Evolutionary conservation across 805 yeast genomes (phyloP), one percentile per base, ranked within the genome.

Genomic region (Wickerhamiella sorbophila): DNA sequence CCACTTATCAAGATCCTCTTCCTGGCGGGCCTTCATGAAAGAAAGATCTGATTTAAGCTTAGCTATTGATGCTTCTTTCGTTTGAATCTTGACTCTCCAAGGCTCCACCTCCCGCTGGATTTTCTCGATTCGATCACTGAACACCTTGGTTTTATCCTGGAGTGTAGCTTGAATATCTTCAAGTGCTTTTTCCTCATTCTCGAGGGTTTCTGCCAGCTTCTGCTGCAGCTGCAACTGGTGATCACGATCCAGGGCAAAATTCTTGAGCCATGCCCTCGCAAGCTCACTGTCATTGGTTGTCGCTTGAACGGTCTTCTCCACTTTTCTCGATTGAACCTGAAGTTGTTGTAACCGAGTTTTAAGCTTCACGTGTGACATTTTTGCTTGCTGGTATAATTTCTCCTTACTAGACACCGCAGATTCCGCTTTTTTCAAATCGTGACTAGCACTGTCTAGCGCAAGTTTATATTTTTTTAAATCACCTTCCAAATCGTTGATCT

Each of bases 91-190:
- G 21, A 71, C 77, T 45, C 74, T 75, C 87, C 93, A 85, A 0
- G 97, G 98, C 49, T 82, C 87, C 5, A 85, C 61, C 45, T 78
- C 67, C 5, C 66, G 68, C 55, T 83, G 87, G 32, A 76, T 61
- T 12, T 54, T 51, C 49, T 74, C 80, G 40, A 87, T 79, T 52
- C 81, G 71, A 6, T 67, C 70, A 1, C 87, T 73, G 42, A 79
- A 69, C 2, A 63, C 75, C 9, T 75, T 69, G 0, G 97, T 88
- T 55, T 84, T 83, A 37, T 74, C 78, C 6, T 84, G 75, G 36
- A 91, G 67, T 22, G 73, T 74, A 5, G 66, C 50, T 52, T 86
- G 74, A 10, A 87, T 75, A 20, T 69, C 69, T 41, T 76, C 80
- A 18, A 88, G 61, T n/a, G 62, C 75, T 53, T 85, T 94, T 0